Base-by-base conservation (phyloP, 2,329 filamentous ascomycete genomes). In the Plectosphaerella cucumerina region DNA sequence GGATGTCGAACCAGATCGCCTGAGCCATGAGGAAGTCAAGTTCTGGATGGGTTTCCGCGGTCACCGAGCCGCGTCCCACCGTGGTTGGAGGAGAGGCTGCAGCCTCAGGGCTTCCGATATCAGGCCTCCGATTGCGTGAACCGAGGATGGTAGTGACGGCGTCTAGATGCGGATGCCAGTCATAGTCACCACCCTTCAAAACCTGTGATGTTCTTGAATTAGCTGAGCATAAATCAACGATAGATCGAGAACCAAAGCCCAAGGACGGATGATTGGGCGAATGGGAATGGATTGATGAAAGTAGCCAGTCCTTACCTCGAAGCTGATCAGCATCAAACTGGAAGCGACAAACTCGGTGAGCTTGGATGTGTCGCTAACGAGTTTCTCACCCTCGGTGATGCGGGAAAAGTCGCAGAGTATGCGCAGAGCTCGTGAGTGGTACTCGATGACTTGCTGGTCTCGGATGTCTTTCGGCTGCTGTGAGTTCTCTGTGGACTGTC, bases 221-320 rank as follows among this genome's bases (percentile, higher is more conserved):
- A n/a, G n/a, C n/a, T n/a, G n/a, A n/a, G n/a, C n/a, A n/a, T n/a
- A n/a, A n/a, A n/a, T n/a, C n/a, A n/a, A n/a, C n/a, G n/a, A n/a
- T n/a, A n/a, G n/a, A n/a, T n/a, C n/a, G n/a, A n/a, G n/a, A n/a
- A n/a, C n/a, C n/a, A n/a, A n/a, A n/a, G n/a, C n/a, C n/a, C n/a
- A n/a, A n/a, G n/a, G n/a, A n/a, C n/a, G n/a, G n/a, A n/a, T n/a
- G n/a, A n/a, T n/a, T n/a, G n/a, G n/a, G n/a, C n/a, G n/a, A n/a
- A n/a, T n/a, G n/a, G n/a, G n/a, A n/a, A n/a, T n/a, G n/a, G n/a
- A n/a, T n/a, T n/a, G n/a, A n/a, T n/a, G n/a, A n/a, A n/a, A n/a
- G n/a, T n/a, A n/a, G n/a, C n/a, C n/a, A n/a, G n/a, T n/a, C n/a
- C 42, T 23, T 26, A 44, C 42, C 42, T 44, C 42, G 22, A 44